Conservation (phyloP, 352 stramenopile species). For the Phytophthora cactorum region DNA sequence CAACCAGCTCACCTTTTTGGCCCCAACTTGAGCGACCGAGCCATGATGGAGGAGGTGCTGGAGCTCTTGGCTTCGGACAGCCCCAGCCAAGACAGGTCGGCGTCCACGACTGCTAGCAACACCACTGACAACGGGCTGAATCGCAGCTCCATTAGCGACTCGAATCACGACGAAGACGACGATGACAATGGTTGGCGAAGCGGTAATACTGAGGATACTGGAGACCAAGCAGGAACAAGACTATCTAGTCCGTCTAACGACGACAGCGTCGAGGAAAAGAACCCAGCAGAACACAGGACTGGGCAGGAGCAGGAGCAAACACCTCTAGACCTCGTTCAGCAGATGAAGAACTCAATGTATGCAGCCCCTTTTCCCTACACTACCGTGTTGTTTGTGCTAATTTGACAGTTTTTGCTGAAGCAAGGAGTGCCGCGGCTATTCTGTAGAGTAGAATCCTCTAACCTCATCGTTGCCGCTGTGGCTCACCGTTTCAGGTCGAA, state of each 20-base stretch:
- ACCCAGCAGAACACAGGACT: background rate
- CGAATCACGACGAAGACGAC: background rate
- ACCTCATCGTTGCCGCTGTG: conserved; percentile 7
- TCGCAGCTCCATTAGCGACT: background rate
- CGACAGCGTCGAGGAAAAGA: conserved; percentile 9
- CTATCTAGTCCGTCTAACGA: background rate
- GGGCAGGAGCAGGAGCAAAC: conserved; percentile 5
- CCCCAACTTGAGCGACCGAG: conserved; percentile 14
- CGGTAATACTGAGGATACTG: background rate
- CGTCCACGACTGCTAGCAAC: conserved; percentile 9
- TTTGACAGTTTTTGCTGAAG: background rate
- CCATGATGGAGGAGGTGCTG: conserved; percentile 42
- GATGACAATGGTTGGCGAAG: conserved; percentile 3
- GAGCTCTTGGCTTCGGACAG: conserved; percentile 28
- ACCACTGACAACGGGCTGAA: conserved; percentile 4
- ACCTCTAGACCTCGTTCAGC: conserved; percentile 14
- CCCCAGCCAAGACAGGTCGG: background rate
- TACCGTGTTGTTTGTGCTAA: conserved; percentile 15
- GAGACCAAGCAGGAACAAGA: background rate
- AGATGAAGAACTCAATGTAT: conserved; percentile 28
- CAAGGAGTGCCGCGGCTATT: background rate
- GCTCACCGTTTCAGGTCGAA: background rate
- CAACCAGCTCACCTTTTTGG: conserved; percentile 24
- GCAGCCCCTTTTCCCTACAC: conserved; percentile 8
- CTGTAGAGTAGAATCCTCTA: conserved; percentile 8